phyloP scores from a whole-genome alignment of 495 filamentous ascomycete genomes.

The Xylaria bambusicola region DNA sequence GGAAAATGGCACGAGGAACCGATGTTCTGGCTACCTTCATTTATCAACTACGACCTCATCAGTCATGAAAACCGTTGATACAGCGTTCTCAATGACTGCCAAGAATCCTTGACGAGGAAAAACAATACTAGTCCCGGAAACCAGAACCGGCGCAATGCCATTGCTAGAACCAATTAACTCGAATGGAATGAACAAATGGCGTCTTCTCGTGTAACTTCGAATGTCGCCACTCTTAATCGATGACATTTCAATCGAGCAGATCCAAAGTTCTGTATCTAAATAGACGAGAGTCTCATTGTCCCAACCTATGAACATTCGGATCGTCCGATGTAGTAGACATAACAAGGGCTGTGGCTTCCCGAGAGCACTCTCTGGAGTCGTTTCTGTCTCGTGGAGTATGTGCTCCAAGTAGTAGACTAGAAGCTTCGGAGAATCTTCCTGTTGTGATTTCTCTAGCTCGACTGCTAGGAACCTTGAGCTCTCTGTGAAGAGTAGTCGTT shows the following conservation, averaged over 20 bases:
- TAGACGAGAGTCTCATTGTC: not conserved
- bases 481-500: not conserved
- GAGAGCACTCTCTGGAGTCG: not conserved
- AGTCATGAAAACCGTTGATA: not conserved
- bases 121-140: not conserved
- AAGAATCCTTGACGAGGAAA: not conserved
- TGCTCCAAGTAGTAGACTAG: not conserved
- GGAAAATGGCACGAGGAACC: too few species aligned
- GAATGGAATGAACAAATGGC: conserved; percentile 5
- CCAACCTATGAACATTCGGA: not conserved
- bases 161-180: conserved; percentile 2
- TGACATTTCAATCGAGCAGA: not conserved
- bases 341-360: not conserved
- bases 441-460: not conserved
- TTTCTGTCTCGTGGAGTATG: not conserved
- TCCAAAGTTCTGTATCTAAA: not conserved
- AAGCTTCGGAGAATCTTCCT: not conserved
- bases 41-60: not conserved
- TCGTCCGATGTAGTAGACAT: not conserved
- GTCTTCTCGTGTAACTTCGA: not conserved
- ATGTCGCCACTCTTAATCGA: not conserved
- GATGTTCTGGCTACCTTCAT: too few species aligned
- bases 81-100: not conserved
- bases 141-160: conserved; percentile 1
- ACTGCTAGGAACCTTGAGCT: not conserved